Conservation (phyloP, 2,329 filamentous ascomycete species). For the Corinectria fuckeliana region DNA sequence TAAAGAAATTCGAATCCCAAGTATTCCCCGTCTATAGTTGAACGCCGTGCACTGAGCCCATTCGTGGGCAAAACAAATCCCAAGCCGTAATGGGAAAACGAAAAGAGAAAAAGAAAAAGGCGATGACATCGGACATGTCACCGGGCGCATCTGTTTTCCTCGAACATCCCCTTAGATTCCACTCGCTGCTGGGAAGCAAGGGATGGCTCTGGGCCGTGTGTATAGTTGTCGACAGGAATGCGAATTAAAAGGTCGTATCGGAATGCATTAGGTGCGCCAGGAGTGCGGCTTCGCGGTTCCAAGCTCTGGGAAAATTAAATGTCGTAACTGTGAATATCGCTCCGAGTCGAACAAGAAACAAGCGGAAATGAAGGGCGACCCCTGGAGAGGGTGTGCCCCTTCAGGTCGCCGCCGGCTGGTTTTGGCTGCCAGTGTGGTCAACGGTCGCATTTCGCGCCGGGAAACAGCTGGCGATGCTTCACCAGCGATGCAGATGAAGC, state of each 20-base stretch:
- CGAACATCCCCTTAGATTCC: constrained; percentile 32
- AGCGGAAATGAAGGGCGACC: constrained; percentile 20
- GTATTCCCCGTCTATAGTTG: constrained; percentile 41
- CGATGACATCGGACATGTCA: constrained; percentile 21
- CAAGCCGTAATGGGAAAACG: constrained; percentile 7
- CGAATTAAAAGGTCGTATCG: constrained; percentile 45
- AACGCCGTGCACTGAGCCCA: constrained; percentile 42
- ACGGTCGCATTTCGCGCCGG: constrained; percentile 25
- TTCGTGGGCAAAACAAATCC: constrained; percentile 20
- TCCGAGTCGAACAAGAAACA: constrained; percentile 28
- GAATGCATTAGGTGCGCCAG: constrained; percentile 39
- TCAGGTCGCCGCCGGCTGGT: constrained; percentile 27
- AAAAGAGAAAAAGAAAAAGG: constrained; percentile 20
- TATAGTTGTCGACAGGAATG: constrained; percentile 44
- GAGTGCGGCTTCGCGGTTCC: constrained; percentile 27
- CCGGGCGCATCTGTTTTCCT: constrained; percentile 25
- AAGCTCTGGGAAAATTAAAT: constrained; percentile 31
- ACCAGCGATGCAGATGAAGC: constrained; percentile 27
- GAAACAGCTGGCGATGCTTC: constrained; percentile 25
- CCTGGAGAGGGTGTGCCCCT: constrained; percentile 3
- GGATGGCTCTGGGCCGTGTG: constrained; percentile 47
- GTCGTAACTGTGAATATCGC: constrained; percentile 34
- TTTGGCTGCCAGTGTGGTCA: constrained; percentile 30
- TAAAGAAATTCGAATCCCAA: constrained; percentile 30
- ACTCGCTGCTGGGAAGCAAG: constrained; percentile 49